phyloP scores from a whole-genome alignment of 2,329 filamentous ascomycete genomes.

The Xylaria sp. region DNA sequence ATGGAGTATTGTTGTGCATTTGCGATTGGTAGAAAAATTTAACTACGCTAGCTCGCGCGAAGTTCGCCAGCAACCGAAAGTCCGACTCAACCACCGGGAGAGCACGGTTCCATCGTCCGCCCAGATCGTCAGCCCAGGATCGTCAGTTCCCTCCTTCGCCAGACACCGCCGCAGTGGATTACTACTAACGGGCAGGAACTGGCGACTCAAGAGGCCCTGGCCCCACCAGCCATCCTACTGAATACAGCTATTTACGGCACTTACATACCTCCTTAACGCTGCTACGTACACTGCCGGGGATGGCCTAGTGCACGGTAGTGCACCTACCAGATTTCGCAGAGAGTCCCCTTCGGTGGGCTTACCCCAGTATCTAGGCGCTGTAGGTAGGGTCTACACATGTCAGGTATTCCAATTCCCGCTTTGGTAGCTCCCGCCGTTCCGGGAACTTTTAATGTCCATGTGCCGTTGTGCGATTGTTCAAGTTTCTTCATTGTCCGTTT shows the following conservation, averaged over 20 bases:
- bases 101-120: constrained; percentile 12
- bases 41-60: constrained; percentile 4
- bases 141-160: constrained; percentile 2
- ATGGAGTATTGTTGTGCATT: not conserved
- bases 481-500: constrained; percentile 17
- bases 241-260: constrained; percentile 2
- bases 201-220: constrained; percentile 20
- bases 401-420: constrained; percentile 19
- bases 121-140: constrained; percentile 27
- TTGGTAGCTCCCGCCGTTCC: constrained; percentile 32
- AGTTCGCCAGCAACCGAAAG: constrained; percentile 1
- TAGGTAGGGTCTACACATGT: not conserved
- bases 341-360: not conserved
- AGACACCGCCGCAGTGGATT: constrained; percentile 20
- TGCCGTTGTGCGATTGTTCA: not conserved
- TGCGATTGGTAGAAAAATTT: constrained; percentile 2
- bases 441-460: constrained; percentile 14
- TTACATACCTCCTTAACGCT: not conserved
- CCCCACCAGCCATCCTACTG: constrained; percentile 8
- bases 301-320: not conserved
- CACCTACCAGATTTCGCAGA: not conserved
- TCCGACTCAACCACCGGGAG: constrained; percentile 7
- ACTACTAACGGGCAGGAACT: constrained; percentile 9
- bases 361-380: constrained; percentile 8
- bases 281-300: too few species aligned